Evolutionary conservation across 1,284 basidiomycete species (phyloP).

Genomic region (Marasmius oreades): DNA sequence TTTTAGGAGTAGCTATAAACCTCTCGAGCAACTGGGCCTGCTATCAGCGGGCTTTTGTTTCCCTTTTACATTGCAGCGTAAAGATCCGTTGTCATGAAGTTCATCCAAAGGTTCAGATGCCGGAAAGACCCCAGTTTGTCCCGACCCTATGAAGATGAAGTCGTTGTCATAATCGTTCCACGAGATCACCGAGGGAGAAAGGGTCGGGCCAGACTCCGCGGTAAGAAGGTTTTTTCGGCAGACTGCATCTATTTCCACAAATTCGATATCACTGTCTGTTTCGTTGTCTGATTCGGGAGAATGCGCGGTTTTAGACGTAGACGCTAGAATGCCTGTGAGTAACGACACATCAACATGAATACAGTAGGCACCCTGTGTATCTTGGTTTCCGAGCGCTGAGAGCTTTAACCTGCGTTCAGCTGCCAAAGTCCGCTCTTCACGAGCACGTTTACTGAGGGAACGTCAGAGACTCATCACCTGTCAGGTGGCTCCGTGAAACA

Average conservation of each 20-base stretch:
- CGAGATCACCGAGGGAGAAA: constrained; percentile 21
- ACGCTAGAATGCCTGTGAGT: neutral
- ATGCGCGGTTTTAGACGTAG: constrained; percentile 15
- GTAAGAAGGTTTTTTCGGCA: constrained; percentile 45
- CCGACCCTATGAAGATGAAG: constrained; percentile 36
- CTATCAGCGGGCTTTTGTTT: constrained; percentile 11
- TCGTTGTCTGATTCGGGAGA: constrained; percentile 27
- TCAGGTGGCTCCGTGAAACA: constrained; percentile 10
- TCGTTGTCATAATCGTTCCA: constrained; percentile 45
- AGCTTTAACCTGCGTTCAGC: constrained; percentile 56
- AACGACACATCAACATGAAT: neutral
- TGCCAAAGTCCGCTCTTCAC: constrained; percentile 72
- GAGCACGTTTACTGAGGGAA: constrained; percentile 59
- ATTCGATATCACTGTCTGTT: constrained; percentile 31
- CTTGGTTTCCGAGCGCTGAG: constrained; percentile 33
- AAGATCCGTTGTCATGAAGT: neutral
- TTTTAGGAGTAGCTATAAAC: neutral
- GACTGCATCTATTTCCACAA: constrained; percentile 55
- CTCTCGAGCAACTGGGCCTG: neutral
- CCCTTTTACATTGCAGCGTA: neutral
- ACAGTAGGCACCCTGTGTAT: constrained; percentile 22
- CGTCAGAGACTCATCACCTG: neutral
- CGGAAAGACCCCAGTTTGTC: constrained; percentile 13
- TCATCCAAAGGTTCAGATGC: constrained; percentile 30
- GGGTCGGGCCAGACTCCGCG: constrained; percentile 34